Evolutionary conservation across 1,284 basidiomycete species (phyloP), one percentile per base, ranked within the genome.

Genomic region (Neonothopanus nambi): DNA sequence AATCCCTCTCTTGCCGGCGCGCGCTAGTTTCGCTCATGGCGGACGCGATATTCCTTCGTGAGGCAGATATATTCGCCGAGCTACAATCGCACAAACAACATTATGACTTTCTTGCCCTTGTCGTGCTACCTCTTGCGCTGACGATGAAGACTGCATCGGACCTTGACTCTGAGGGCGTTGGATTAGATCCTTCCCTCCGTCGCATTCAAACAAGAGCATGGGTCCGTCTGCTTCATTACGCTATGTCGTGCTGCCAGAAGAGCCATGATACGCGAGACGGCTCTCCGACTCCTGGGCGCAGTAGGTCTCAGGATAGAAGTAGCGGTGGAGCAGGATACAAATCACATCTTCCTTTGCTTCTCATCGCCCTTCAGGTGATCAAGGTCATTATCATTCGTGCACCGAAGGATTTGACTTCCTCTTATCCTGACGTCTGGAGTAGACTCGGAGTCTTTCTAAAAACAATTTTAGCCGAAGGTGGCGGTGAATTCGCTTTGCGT

Each of bases 321-420:
- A 56, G 3, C 46, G 24, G n/a, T n/a, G n/a, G 62, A n/a, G 55
- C 64, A 4, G 55, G 61, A 36, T 63, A 57, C 51, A 64, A 67
- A 37, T 69, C 73, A 37, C 70, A 74, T 9, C 68, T 81, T 1
- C 75, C 79, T 38, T 74, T 73, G 1, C 72, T 85, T 24, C 70
- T 82, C 33, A 71, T 84, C 1, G 77, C 81, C 0, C 61, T 91
- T 7, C 89, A 91, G 64, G 77, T 87, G 17, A 68, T 92, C 61
- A 92, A 92, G 65, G 69, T 84, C 36, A 78, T 91, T 56, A 60
- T 85, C 13, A 69, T 90, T 44, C 82, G 87, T 8, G 88, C 82
- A 1, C 79, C 79, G 50, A 68, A 73, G 17, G 85, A 87, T 51
- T 68, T 89, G n/a, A 81, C 81, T 1, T 63, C 66, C 0, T 66